Evolutionary conservation across 331 rosid genomes (phyloP).

Genomic region (Cydonia oblonga): DNA sequence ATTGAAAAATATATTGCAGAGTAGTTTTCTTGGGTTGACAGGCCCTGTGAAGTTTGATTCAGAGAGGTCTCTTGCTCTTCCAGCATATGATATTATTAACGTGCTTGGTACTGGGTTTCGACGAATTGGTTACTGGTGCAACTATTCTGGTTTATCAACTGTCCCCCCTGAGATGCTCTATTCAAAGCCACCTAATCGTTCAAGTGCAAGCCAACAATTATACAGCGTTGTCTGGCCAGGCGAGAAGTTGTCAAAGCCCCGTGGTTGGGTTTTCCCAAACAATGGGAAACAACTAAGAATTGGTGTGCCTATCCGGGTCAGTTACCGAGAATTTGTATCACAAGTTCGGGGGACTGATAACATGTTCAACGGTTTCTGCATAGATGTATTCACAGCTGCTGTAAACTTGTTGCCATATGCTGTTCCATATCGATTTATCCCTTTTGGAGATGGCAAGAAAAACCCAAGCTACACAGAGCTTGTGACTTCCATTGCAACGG

Average conservation of each 20-base stretch:
- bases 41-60: conserved; percentile 59
- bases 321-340: conserved; percentile 69
- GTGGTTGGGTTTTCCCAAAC: conserved; percentile 96
- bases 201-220: conserved; percentile 56
- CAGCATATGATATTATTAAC: conserved; percentile 73
- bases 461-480: conserved; percentile 75
- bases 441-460: conserved; percentile 63
- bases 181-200: conserved; percentile 67
- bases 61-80: conserved; percentile 47
- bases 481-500: conserved; percentile 43
- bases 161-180: conserved; percentile 68
- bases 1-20: conserved; percentile 48
- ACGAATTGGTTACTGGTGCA: conserved; percentile 81
- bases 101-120: conserved; percentile 68
- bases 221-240: conserved; percentile 83
- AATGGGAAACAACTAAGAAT: conserved; percentile 66
- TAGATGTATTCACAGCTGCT: conserved; percentile 82
- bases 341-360: conserved; percentile 47
- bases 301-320: conserved; percentile 69
- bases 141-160: conserved; percentile 80
- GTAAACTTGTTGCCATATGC: conserved; percentile 77
- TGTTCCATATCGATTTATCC: conserved; percentile 57
- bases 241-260: conserved; percentile 56
- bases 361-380: conserved; percentile 65
- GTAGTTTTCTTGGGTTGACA: conserved; percentile 59